Conservation (phyloP, 805 yeast genomes). For the Lachancea mirantina region DNA sequence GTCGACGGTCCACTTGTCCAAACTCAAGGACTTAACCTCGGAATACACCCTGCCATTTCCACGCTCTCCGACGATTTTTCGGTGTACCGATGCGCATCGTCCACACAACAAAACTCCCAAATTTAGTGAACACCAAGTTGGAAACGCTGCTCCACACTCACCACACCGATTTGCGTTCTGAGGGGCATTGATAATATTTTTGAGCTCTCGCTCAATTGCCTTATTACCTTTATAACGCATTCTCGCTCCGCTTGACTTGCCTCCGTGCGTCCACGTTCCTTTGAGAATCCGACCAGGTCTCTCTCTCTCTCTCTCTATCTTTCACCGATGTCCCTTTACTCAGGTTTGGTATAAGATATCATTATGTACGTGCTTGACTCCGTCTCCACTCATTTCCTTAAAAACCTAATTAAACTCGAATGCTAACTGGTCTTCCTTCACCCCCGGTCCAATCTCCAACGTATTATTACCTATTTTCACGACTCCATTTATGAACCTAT, state of each 20-base stretch:
- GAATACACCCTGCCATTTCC: constrained; percentile 44
- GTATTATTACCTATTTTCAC: too few relatives aligned
- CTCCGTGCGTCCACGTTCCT: neutral
- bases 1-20: constrained; percentile 58
- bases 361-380: too few relatives aligned
- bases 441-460: too few relatives aligned
- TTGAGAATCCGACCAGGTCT: too few relatives aligned
- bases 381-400: too few relatives aligned
- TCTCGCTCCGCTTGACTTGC: neutral
- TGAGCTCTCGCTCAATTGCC: constrained; percentile 41
- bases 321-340: too few relatives aligned
- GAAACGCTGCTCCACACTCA: constrained; percentile 63
- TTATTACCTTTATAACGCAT: constrained; percentile 12
- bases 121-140: constrained; percentile 38
- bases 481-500: too few relatives aligned
- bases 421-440: too few relatives aligned
- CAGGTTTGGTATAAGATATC: too few relatives aligned
- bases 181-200: constrained; percentile 50
- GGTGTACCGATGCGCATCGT: constrained; percentile 74
- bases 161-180: constrained; percentile 68
- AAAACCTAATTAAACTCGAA: too few relatives aligned
- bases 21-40: constrained; percentile 60
- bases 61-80: constrained; percentile 46
- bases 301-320: too few relatives aligned
- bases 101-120: constrained; percentile 76